A percentile compares a stretch with the other conserved stretches of the same genome.
Evolutionary conservation across 1,284 basidiomycete species (phyloP).

Genomic region (Marasmius tenuissimus): DNA sequence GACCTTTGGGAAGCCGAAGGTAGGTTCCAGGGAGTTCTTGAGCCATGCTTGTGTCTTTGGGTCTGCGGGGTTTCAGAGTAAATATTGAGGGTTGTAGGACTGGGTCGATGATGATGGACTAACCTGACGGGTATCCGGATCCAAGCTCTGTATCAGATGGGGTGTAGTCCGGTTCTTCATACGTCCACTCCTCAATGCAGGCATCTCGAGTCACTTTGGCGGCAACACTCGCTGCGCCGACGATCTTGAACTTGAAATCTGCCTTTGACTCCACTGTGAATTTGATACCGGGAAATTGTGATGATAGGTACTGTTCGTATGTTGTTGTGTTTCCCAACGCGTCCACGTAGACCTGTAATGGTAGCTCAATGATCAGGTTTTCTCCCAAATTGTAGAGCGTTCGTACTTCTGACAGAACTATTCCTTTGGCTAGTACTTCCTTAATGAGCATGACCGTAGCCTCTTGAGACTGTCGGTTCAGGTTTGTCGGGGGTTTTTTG

Average conservation of each 20-base stretch:
- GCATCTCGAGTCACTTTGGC: constrained; percentile 96
- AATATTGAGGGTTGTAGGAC: constrained; percentile 9
- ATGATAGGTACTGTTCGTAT: constrained; percentile 81
- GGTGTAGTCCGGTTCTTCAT: constrained; percentile 53
- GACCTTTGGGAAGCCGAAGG: constrained; percentile 91
- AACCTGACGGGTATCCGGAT: constrained; percentile 89
- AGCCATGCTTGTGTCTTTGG: constrained; percentile 93
- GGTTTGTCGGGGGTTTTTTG: constrained; percentile 77
- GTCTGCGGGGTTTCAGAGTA: constrained; percentile 46
- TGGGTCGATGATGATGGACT: neutral
- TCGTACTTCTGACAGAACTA: constrained; percentile 80
- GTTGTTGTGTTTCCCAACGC: constrained; percentile 88
- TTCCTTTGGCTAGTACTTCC: constrained; percentile 77
- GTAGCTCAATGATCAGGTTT: neutral
- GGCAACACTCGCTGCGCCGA: constrained; percentile 94
- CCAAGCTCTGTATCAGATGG: constrained; percentile 44
- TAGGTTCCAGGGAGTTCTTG: constrained; percentile 74
- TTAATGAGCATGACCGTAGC: constrained; percentile 89
- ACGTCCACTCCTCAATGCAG: constrained; percentile 86
- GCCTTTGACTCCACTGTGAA: constrained; percentile 95
- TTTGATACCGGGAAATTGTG: constrained; percentile 76
- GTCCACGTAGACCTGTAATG: constrained; percentile 87
- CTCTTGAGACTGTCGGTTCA: constrained; percentile 92
- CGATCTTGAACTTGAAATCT: constrained; percentile 94
- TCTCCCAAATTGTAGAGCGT: neutral